Base-by-base conservation (phyloP, 495 filamentous ascomycete genomes). In the Penicillium egyptiacum region DNA sequence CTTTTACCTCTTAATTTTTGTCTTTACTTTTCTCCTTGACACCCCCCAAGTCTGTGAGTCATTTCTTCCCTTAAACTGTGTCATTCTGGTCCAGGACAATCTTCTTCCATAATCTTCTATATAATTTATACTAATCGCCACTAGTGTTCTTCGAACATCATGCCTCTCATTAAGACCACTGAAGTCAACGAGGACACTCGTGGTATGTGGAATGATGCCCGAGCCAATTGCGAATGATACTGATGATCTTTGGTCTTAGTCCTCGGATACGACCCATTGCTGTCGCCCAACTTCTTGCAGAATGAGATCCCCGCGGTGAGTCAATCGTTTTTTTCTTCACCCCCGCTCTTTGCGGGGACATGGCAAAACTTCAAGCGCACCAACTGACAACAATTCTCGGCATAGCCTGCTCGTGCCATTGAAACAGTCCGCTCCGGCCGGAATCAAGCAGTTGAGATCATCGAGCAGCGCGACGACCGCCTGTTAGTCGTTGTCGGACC, bases 401-500 rank as follows among this genome's bases (percentile, higher is more conserved):
- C 14, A 37, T 42, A 84, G 83, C 72, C 77, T 44, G 60, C 60
- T 0, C 71, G 68, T 53, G 80, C 82, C 37, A 75, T 79, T 53
- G 71, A 87, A 55, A 87, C 91, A 2, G 92, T 98, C 47, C 77
- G 96, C 47, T 77, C 84, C 63, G 94, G 92, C 60, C 90, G 94
- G 54, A 83, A 81, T 61, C 90, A 96, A 65, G 88, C 91, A 58
- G 81, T 91, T 54, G 79, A 85, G 47, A 88, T 97, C 69, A 89
- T 98, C 57, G 91, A 89, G 69, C 86, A 87, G 66, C 75, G 79
- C 40, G 81, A 85, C 64, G 91, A 96, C 78, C 90, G 92, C 47
- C 88, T 98, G 6, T 84, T 98, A 56, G 94, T 98, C 60, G 84
- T 98, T 50, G 89, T 94, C 64, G 94, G 94, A 1, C 94, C 94